Conservation (phyloP, 116 monocot species). For the Papilionanthe hybrid region DNA sequence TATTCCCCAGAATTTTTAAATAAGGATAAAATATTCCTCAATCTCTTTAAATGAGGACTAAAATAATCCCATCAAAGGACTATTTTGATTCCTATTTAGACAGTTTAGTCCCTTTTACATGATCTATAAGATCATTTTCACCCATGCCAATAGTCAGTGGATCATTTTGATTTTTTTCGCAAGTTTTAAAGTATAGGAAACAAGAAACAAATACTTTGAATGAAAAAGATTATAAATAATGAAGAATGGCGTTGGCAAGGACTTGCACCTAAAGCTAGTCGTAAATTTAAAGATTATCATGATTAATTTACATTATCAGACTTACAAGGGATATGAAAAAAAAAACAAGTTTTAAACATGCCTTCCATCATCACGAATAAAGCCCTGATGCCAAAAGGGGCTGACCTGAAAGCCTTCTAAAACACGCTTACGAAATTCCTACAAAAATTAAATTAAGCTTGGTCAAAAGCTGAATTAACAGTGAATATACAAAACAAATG, state of each 20-base stretch:
- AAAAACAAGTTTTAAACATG: conserved; percentile 15
- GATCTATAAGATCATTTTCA: no score
- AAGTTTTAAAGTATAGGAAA: no score
- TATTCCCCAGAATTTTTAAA: no score
- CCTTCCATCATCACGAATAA: conserved; percentile 90
- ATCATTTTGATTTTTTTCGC: no score
- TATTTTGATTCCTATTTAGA: no score
- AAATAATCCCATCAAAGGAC: no score
- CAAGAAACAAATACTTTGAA: background rate
- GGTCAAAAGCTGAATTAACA: background rate
- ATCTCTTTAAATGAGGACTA: no score
- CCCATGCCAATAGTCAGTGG: no score
- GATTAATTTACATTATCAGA: background rate
- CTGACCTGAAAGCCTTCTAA: conserved; percentile 94
- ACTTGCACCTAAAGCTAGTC: background rate
- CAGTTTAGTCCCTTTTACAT: no score
- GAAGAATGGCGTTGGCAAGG: background rate
- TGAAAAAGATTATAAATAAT: background rate
- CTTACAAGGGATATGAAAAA: background rate
- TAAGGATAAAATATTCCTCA: no score
- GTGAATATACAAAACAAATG: background rate
- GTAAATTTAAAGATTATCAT: background rate
- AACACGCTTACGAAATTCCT: conserved; percentile 73
- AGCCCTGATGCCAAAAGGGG: conserved; percentile 96
- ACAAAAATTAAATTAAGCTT: conserved; percentile 15